Evolutionary conservation across 176 grass and related monocot species (phyloP).

Genomic region (Bothriochloa decipiens): DNA sequence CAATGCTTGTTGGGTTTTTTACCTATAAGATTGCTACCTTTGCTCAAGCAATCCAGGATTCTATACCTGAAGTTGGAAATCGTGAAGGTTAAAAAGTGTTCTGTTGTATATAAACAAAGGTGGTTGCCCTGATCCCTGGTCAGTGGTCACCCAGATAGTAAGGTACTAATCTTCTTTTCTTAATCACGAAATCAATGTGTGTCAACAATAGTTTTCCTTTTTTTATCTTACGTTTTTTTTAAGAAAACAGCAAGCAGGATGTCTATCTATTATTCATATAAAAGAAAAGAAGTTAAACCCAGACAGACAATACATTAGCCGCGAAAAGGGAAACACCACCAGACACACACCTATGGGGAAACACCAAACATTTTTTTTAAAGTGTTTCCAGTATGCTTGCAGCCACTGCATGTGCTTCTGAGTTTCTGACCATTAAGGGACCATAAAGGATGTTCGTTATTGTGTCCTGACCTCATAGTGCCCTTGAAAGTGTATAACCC

Average conservation of each 20-base stretch:
- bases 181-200: slow-evolving; percentile 4
- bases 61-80: slow-evolving; percentile 49
- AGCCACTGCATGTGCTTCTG: slow-evolving; percentile 26
- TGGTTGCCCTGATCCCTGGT: background rate
- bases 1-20: slow-evolving; percentile 93
- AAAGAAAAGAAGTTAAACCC: background rate
- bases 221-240: background rate
- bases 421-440: no score
- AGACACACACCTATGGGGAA: background rate
- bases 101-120: slow-evolving; percentile 22
- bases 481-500: slow-evolving; percentile 22
- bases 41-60: slow-evolving; percentile 74
- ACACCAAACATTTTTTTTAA: background rate
- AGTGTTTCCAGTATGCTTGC: background rate
- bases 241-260: background rate
- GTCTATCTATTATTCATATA: background rate
- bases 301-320: background rate
- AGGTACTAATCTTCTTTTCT: slow-evolving; percentile 33
- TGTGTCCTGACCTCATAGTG: slow-evolving; percentile 5
- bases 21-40: slow-evolving; percentile 93
- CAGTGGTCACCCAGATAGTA: slow-evolving; percentile 31
- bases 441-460: slow-evolving; percentile 27
- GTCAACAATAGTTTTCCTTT: background rate
- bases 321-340: background rate
- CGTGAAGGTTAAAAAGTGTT: slow-evolving; percentile 58